A percentile compares a stretch with the other conserved stretches of the same genome.
Conservation (phyloP, 495 filamentous ascomycete genomes). For the Podospora pseudocomata region DNA sequence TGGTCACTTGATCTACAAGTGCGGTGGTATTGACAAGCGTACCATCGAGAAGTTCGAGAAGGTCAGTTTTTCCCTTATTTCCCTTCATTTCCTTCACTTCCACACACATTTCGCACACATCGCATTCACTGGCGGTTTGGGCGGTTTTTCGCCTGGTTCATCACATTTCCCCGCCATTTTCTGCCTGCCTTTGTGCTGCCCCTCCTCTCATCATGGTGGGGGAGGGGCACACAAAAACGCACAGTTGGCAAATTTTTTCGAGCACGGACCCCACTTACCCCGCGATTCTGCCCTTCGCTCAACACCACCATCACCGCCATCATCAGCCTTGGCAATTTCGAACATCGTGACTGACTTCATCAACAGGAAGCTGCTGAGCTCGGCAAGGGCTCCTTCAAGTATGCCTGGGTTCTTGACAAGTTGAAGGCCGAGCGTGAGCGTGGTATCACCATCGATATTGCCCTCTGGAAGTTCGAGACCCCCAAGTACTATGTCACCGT, state of each 20-base stretch:
- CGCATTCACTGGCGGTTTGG: slow-evolving; percentile 9
- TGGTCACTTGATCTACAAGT: slow-evolving; percentile 99
- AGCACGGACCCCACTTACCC: slow-evolving; percentile 34
- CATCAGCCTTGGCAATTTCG: not conserved
- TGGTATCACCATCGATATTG: slow-evolving; percentile 99
- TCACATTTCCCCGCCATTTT: slow-evolving; percentile 17
- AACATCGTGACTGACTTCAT: slow-evolving; percentile 28
- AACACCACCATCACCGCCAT: slow-evolving; percentile 4
- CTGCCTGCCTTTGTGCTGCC: slow-evolving; percentile 28
- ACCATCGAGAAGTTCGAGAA: slow-evolving; percentile 99
- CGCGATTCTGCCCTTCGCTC: slow-evolving; percentile 7
- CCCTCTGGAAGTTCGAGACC: slow-evolving; percentile 99
- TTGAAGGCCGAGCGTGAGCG: slow-evolving; percentile 99
- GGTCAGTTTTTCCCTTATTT: slow-evolving; percentile 52
- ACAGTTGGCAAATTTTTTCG: slow-evolving; percentile 24
- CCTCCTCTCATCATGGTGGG: slow-evolving; percentile 23
- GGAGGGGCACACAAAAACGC: slow-evolving; percentile 32
- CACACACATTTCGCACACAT: slow-evolving; percentile 12
- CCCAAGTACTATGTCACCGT: slow-evolving; percentile 98
- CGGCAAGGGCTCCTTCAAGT: slow-evolving; percentile 99
- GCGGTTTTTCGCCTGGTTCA: slow-evolving; percentile 15
- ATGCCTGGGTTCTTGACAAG: slow-evolving; percentile 99
- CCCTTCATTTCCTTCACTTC: slow-evolving; percentile 3
- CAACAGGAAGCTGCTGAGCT: slow-evolving; percentile 94
- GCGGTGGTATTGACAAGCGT: slow-evolving; percentile 99